Conservation (phyloP, 768 basidiomycete species). For the Lactarius hatsudake region DNA sequence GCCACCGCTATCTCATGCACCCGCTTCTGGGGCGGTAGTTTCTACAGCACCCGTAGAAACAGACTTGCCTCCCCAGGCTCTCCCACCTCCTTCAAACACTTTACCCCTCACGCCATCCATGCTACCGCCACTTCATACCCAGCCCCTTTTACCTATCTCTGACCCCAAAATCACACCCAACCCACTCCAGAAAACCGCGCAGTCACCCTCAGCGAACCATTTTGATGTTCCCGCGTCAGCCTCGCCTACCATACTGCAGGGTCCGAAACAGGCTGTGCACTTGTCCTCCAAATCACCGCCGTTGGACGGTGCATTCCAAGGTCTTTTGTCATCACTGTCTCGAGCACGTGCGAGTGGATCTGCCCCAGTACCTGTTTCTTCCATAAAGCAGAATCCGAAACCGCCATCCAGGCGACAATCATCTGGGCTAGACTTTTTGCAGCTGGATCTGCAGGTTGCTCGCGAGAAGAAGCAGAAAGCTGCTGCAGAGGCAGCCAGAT, state of each 20-base stretch:
- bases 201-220: background rate
- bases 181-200: background rate
- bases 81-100: background rate
- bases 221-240: background rate
- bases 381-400: background rate
- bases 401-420: constrained; percentile 10
- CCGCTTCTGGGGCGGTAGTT: background rate
- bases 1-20: background rate
- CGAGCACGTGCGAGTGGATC: background rate
- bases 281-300: background rate
- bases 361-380: background rate
- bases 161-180: background rate
- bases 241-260: background rate
- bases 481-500: background rate
- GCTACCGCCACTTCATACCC: background rate
- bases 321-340: background rate
- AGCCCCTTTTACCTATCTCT: background rate
- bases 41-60: background rate
- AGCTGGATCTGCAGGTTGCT: constrained; percentile 15
- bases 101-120: background rate
- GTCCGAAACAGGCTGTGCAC: background rate
- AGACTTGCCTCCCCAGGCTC: background rate
- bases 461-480: constrained; percentile 16
- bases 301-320: background rate
- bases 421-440: constrained; percentile 18